Conservation (phyloP, 306 rosid genomes). For the Lagenaria siceraria region DNA sequence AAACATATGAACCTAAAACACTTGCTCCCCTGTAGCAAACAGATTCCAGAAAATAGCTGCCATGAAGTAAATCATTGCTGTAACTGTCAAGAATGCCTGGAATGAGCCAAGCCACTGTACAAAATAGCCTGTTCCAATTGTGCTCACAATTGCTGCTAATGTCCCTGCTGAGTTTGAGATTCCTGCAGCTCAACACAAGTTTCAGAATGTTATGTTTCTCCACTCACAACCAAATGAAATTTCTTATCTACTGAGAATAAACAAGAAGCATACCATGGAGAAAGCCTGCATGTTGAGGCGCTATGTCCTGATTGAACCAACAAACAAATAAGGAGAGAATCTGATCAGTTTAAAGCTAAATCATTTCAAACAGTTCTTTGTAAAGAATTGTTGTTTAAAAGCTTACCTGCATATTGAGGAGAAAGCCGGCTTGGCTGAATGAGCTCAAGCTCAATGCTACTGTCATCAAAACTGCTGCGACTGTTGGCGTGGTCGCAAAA, state of each 20-base stretch:
- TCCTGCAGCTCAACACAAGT: conserved; percentile 27
- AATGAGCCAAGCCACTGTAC: conserved; percentile 89
- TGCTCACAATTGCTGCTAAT: conserved; percentile 83
- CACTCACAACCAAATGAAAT: neutral
- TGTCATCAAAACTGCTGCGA: conserved; percentile 55
- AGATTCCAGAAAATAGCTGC: conserved; percentile 70
- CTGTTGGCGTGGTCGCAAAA: conserved; percentile 48
- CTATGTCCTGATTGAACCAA: conserved; percentile 59
- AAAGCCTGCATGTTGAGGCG: conserved; percentile 82
- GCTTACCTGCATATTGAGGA: conserved; percentile 86
- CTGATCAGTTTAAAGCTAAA: no score
- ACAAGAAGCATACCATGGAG: conserved; percentile 52
- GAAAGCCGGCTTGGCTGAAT: conserved; percentile 92
- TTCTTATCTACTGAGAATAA: neutral
- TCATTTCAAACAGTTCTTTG: neutral
- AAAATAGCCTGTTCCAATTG: conserved; percentile 91
- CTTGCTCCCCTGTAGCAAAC: conserved; percentile 67
- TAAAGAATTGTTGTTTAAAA: neutral
- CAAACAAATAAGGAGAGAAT: neutral
- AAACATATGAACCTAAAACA: conserved; percentile 26
- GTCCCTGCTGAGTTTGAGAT: conserved; percentile 79
- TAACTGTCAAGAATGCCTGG: conserved; percentile 69
- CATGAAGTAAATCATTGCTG: conserved; percentile 56
- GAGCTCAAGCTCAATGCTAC: conserved; percentile 81
- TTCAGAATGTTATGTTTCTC: neutral